A percentile compares a stretch with the other conserved stretches of the same genome.
phyloP scores from a whole-genome alignment of 2,329 filamentous ascomycete genomes.

The Pseudocercospora vitis region DNA sequence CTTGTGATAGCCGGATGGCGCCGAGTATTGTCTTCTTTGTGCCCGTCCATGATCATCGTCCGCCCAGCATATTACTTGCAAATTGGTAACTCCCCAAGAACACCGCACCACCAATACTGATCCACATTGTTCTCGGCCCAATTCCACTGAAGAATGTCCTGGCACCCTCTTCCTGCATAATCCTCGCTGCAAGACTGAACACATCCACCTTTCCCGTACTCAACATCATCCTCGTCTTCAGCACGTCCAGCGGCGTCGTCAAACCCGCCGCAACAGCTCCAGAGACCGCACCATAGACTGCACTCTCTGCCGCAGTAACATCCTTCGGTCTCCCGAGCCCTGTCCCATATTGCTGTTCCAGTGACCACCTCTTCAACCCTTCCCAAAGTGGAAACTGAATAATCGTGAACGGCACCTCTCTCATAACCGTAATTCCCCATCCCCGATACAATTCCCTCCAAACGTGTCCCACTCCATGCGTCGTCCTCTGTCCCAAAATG shows the following conservation, averaged over 20 bases:
- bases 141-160: constrained; percentile 72
- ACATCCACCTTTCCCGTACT: constrained; percentile 66
- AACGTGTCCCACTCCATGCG: constrained; percentile 56
- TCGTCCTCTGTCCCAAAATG: constrained; percentile 56
- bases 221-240: constrained; percentile 97
- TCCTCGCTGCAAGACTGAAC: constrained; percentile 60
- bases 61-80: constrained; percentile 71
- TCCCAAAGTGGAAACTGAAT: constrained; percentile 99
- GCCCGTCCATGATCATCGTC: too few species aligned
- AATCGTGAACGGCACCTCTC: constrained; percentile 95
- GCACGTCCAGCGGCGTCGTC: constrained; percentile 90
- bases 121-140: constrained; percentile 88
- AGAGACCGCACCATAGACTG: constrained; percentile 76
- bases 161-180: constrained; percentile 64
- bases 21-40: too few species aligned
- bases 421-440: constrained; percentile 87
- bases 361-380: constrained; percentile 73
- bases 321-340: constrained; percentile 42
- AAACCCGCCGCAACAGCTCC: constrained; percentile 82
- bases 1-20: too few species aligned
- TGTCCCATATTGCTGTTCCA: constrained; percentile 37
- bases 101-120: constrained; percentile 88
- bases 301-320: constrained; percentile 74
- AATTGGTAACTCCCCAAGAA: constrained; percentile 94
- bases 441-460: constrained; percentile 86